These are phyloP conservation scores for Ogataea allantospora DNA, from an alignment of 805 yeast genomes.

Conservation along the genomic window DNA sequence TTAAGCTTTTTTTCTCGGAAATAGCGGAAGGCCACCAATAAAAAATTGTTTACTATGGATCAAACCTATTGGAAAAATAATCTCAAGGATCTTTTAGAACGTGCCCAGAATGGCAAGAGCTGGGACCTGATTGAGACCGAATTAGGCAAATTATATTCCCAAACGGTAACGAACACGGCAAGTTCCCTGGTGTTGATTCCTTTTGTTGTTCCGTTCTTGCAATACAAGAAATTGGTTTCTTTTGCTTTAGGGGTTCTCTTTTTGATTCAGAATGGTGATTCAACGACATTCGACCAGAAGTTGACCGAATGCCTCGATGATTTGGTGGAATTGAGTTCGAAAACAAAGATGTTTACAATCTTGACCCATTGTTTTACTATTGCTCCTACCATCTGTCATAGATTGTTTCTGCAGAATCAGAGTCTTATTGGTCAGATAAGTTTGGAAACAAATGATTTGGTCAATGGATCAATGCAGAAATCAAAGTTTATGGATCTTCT, in stretches of 20 bases:
- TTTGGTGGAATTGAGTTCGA: slow-evolving; percentile 13
- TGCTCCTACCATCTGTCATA: slow-evolving; percentile 14
- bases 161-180: background rate
- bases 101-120: no score
- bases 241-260: slow-evolving; percentile 5
- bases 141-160: background rate
- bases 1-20: background rate
- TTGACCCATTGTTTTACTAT: slow-evolving; percentile 26
- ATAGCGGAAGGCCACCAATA: background rate
- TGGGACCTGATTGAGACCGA: no score
- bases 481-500: slow-evolving; percentile 26
- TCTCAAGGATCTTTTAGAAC: background rate
- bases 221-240: slow-evolving; percentile 1
- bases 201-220: slow-evolving; percentile 1
- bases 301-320: slow-evolving; percentile 21
- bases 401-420: slow-evolving; percentile 20
- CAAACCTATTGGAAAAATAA: background rate
- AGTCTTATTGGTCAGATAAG: slow-evolving; percentile 22
- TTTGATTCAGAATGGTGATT: background rate
- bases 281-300: background rate
- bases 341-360: slow-evolving; percentile 15
- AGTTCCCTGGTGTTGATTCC: slow-evolving; percentile 1
- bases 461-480: slow-evolving; percentile 6
- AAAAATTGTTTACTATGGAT: slow-evolving; percentile 1
- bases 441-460: slow-evolving; percentile 21